Conservation (phyloP, 768 basidiomycete species). For the Sistotremastrum suecicum region DNA sequence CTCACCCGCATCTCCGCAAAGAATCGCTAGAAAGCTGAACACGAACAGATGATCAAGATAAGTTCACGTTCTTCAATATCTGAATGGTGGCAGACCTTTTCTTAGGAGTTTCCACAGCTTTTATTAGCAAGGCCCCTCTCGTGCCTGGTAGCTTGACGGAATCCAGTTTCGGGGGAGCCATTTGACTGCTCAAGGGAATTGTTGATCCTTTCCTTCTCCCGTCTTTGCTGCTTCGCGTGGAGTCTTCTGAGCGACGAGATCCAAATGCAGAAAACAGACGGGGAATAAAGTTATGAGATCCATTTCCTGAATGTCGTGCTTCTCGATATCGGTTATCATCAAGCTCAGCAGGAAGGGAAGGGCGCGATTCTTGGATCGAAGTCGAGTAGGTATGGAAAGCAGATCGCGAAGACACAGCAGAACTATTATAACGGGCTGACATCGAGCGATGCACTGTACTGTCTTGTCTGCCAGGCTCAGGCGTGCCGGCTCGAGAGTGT, state of each 20-base stretch:
- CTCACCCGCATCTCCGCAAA: constrained; percentile 86
- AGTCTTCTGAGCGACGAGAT: neutral
- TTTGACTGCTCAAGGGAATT: constrained; percentile 18
- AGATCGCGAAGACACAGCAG: neutral
- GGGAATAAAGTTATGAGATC: no score
- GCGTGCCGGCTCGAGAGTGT: constrained; percentile 20
- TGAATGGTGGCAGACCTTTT: constrained; percentile 46
- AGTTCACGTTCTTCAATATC: neutral
- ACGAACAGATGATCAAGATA: constrained; percentile 2
- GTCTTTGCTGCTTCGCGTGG: neutral
- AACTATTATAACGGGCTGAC: constrained; percentile 12
- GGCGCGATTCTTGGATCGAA: no score
- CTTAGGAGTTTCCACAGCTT: constrained; percentile 79
- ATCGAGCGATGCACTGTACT: constrained; percentile 1
- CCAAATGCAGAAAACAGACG: neutral
- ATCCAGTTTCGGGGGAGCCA: constrained; percentile 73
- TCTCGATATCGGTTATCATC: constrained; percentile 1
- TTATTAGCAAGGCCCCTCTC: constrained; percentile 70
- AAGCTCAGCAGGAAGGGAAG: no score
- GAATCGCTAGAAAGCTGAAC: constrained; percentile 74
- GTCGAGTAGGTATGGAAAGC: no score
- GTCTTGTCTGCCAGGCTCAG: constrained; percentile 14
- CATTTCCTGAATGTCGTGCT: constrained; percentile 8
- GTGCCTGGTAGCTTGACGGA: constrained; percentile 89
- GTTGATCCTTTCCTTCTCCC: neutral